Percentiles rank a stretch among this genome's conserved stretches.
phyloP scores from a whole-genome alignment of 2,329 filamentous ascomycete genomes.

The Lachnellula occidentalis region DNA sequence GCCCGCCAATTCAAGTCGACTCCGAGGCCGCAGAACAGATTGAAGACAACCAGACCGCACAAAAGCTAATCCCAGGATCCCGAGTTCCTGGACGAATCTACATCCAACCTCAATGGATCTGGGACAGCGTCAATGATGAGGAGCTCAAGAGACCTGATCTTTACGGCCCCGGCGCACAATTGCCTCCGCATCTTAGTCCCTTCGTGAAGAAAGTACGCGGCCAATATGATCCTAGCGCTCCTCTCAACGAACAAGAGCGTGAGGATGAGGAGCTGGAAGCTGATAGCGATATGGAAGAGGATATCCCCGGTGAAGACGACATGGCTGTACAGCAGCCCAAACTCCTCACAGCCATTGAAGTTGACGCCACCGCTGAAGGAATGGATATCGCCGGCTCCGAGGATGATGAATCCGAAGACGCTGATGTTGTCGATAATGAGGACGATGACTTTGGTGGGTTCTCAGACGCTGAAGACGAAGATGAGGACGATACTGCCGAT shows the following conservation, averaged over 20 bases:
- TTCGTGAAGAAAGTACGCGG: slow-evolving; percentile 86
- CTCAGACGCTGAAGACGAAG: slow-evolving; percentile 40
- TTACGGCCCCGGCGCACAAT: slow-evolving; percentile 81
- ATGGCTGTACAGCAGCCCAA: slow-evolving; percentile 45
- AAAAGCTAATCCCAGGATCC: slow-evolving; percentile 55
- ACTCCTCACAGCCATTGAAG: slow-evolving; percentile 19
- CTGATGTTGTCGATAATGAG: slow-evolving; percentile 27
- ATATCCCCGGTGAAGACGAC: slow-evolving; percentile 36
- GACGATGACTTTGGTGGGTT: slow-evolving; percentile 30
- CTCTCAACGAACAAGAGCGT: slow-evolving; percentile 80
- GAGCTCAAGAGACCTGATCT: slow-evolving; percentile 80
- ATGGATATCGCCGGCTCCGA: slow-evolving; percentile 32
- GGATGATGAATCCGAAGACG: slow-evolving; percentile 36
- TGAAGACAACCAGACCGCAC: slow-evolving; percentile 58
- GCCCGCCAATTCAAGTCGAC: slow-evolving; percentile 65
- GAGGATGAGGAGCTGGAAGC: slow-evolving; percentile 76
- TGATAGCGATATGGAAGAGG: slow-evolving; percentile 47
- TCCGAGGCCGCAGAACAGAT: slow-evolving; percentile 42
- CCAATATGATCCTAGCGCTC: slow-evolving; percentile 83
- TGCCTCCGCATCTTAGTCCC: slow-evolving; percentile 92
- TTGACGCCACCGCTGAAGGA: slow-evolving; percentile 28
- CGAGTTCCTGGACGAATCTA: slow-evolving; percentile 90
- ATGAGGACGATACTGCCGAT: slow-evolving; percentile 55
- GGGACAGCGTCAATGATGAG: slow-evolving; percentile 92
- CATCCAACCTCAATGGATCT: slow-evolving; percentile 96